phyloP scores from a whole-genome alignment of 164 flowering plant genomes.

The grape (Vitis vinifera) region ASM3070453v1 NC_081810.1:190501-191000 shows the following conservation, averaged over 20 bases:
- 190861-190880: neutral
- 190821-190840: neutral
- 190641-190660: neutral
- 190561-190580: neutral
- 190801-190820: neutral
- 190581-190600: neutral
- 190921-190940: neutral
- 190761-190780: neutral
- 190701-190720: neutral
- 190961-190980: neutral
- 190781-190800: neutral
- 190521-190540: neutral
- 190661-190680: neutral
- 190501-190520: conserved; percentile 12
- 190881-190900: neutral
- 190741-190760: neutral
- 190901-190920: neutral
- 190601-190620: no score
- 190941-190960: neutral
- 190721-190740: neutral
- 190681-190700: neutral
- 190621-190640: no score
- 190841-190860: neutral
- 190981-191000: no score
- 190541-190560: neutral